Conservation (phyloP, 1,139 yeast genomes). For the Kodamaea anthophila region DNA sequence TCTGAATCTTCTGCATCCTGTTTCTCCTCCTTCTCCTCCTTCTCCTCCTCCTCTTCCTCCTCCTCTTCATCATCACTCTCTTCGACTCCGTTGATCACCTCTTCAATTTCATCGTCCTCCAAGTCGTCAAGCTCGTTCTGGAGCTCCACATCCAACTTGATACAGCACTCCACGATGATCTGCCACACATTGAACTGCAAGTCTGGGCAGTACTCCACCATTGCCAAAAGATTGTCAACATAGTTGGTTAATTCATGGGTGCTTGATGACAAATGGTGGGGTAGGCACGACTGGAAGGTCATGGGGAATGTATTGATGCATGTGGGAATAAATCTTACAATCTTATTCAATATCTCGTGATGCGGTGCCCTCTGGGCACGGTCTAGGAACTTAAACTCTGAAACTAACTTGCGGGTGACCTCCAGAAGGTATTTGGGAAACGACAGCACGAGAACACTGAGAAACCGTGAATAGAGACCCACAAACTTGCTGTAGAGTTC, state of each 20-base stretch:
- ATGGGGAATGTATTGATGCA: constrained; percentile 61
- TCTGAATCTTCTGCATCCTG: constrained; percentile 25
- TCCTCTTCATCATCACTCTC: constrained; percentile 29
- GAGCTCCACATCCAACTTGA: constrained; percentile 88
- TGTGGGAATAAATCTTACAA: constrained; percentile 74
- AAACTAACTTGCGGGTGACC: constrained; percentile 60
- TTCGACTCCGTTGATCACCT: constrained; percentile 49
- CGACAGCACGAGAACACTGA: constrained; percentile 74
- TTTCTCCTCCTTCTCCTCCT: constrained; percentile 16
- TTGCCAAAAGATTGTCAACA: constrained; percentile 53
- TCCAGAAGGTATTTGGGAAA: constrained; percentile 87
- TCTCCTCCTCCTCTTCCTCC: constrained; percentile 22
- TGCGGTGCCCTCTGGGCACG: constrained; percentile 28
- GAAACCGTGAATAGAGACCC: constrained; percentile 58
- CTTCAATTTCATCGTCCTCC: constrained; percentile 69
- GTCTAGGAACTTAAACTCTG: constrained; percentile 42
- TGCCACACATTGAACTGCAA: constrained; percentile 74
- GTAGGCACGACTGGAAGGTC: constrained; percentile 56
- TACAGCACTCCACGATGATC: constrained; percentile 67
- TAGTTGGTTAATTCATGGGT: constrained; percentile 54
- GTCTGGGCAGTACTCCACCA: constrained; percentile 69
- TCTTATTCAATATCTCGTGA: constrained; percentile 59
- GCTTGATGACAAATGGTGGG: constrained; percentile 66
- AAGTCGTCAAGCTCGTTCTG: constrained; percentile 83
- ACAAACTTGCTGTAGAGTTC: constrained; percentile 28